Conservation (phyloP, 1,139 yeast species). For the Candida sojae region DNA sequence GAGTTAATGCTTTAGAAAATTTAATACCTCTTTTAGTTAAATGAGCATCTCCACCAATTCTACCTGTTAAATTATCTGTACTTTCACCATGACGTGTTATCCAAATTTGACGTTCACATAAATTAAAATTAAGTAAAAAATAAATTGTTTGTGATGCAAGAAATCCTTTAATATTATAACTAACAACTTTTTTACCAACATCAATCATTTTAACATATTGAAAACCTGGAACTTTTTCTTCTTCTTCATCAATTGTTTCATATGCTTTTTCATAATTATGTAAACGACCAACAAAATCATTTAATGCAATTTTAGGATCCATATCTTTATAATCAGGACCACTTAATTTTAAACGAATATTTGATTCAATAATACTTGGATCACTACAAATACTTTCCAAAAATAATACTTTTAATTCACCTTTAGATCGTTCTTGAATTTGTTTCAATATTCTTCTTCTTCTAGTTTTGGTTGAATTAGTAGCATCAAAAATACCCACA, state of each 20-base stretch:
- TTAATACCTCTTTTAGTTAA: conserved; percentile 77
- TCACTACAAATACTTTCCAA: conserved; percentile 89
- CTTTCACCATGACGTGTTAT: conserved; percentile 95
- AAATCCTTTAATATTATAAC: conserved; percentile 89
- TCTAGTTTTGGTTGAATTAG: conserved; percentile 81
- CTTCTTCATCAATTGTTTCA: conserved; percentile 82
- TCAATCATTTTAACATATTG: conserved; percentile 95
- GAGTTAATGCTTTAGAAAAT: conserved; percentile 70
- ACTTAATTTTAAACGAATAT: conserved; percentile 78
- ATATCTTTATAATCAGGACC: conserved; percentile 92
- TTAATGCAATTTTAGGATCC: conserved; percentile 79
- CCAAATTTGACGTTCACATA: conserved; percentile 92
- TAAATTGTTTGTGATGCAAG: conserved; percentile 92
- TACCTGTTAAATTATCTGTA: conserved; percentile 77
- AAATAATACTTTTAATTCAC: conserved; percentile 77
- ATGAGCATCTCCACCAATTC: conserved; percentile 87
- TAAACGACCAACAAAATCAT: conserved; percentile 81
- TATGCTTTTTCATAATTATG: conserved; percentile 86
- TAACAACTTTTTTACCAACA: conserved; percentile 91
- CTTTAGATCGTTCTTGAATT: conserved; percentile 69
- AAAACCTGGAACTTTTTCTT: conserved; percentile 59
- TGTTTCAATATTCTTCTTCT: conserved; percentile 67
- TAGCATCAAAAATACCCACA: conserved; percentile 95
- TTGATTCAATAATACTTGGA: conserved; percentile 72
- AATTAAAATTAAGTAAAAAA: conserved; percentile 84